Evolutionary conservation across 306 rosid genomes (phyloP), one percentile per base, ranked within the genome.

Genomic region (Casuarina equisetifolia): DNA sequence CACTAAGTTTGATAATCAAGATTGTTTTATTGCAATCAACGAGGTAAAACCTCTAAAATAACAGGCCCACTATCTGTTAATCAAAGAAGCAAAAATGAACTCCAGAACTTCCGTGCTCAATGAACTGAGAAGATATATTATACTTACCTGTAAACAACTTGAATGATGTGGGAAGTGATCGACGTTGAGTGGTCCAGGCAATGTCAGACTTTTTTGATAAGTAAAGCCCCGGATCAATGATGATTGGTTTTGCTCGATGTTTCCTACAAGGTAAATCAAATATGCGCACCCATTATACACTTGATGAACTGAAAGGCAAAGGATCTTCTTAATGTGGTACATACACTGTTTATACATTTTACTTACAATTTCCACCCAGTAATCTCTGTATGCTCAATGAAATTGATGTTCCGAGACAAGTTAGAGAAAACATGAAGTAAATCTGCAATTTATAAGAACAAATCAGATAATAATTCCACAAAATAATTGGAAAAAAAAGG

Each of bases 351-450:
- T 38, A 52, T 8, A 67, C 39, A 70, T 79, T 74, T 62, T 75
- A 85, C 99, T 85, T 82, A 95, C 99, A 95, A 84, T 84, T 95
- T 95, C 98, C 99, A 92, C 44, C 97, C 97, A 11, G 88, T 58
- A 50, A 95, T 73, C 66, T 74, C 91, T 66, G 85, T 85, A 70
- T 89, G 92, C 75, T 95, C 99, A 17, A 95, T 92, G 85, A 95
- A 92, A 87, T 95, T 95, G 81, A 92, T 80, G 68, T 86, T 86
- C 80, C 92, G 88, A 17, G 99, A 90, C 77, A 95, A 50, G 77
- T 92, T 95, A 45, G 99, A 90, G 81, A 95, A 92, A 63, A 85
- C 89, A 80, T 91, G 88, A 76, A 95, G 96, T 89, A 95, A 76
- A 95, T 95, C 99, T 95, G 92, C 84, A 90, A 49, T 48, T 46